Conservation (phyloP, 192 early-diverging fungal genomes). For the Mortierella hygrophila region DNA sequence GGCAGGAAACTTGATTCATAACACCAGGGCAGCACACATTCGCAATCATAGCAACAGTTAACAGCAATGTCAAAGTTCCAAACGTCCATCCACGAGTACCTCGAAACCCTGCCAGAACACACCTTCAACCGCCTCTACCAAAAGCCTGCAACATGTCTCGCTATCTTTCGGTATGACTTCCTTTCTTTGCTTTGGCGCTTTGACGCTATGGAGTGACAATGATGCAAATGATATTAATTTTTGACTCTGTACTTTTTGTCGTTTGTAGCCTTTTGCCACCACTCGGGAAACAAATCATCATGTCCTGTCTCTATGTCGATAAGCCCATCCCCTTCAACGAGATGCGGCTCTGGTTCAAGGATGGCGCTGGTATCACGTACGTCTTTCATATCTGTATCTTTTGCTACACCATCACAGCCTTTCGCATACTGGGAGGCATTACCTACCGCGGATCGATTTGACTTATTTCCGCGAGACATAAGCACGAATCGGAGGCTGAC, state of each 20-base stretch:
- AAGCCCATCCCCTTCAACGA: conserved; percentile 71
- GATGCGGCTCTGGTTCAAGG: conserved; percentile 74
- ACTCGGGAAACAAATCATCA: conserved; percentile 89
- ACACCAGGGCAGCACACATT: not conserved
- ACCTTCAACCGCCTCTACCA: conserved; percentile 86
- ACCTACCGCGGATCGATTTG: not conserved
- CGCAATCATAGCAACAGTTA: not conserved
- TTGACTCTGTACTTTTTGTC: not conserved
- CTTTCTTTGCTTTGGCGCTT: not conserved
- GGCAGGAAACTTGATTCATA: not conserved
- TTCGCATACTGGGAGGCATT: too few relatives aligned
- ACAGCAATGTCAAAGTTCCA: conserved; percentile 66
- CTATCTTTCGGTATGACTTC: conserved; percentile 80
- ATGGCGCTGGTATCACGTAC: conserved; percentile 40
- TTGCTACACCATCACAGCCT: not conserved
- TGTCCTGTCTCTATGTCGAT: conserved; percentile 87
- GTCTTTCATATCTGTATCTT: not conserved
- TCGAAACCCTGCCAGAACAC: conserved; percentile 80
- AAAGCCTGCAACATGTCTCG: conserved; percentile 93
- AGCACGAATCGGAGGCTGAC: not conserved
- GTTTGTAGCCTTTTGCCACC: conserved; percentile 77
- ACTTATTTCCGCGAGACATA: not conserved
- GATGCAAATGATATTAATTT: not conserved
- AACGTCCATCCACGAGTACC: conserved; percentile 83
- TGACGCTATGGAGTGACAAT: not conserved